Evolutionary conservation across 1,284 basidiomycete species (phyloP).

Genomic region (Kalmanozyma brasiliensis): DNA sequence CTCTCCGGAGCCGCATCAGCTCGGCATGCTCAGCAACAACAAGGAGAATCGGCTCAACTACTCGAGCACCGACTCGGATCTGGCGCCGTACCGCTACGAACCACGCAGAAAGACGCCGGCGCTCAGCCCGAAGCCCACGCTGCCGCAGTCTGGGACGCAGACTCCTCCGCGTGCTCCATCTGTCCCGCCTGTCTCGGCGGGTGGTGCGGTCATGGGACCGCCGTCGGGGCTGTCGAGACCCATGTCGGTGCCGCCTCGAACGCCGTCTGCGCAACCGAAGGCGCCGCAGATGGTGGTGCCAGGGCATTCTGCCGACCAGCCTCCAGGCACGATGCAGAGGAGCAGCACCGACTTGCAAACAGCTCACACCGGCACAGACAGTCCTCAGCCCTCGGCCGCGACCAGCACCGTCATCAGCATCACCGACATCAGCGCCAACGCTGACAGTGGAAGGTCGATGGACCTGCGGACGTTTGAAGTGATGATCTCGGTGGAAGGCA

Average conservation of each 20-base stretch:
- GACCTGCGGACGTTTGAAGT: slow-evolving; percentile 57
- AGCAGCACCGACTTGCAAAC: slow-evolving; percentile 8
- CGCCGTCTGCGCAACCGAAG: slow-evolving; percentile 31
- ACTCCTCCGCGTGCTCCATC: slow-evolving; percentile 41
- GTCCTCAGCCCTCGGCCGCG: neutral
- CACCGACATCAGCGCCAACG: slow-evolving; percentile 59
- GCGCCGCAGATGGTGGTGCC: slow-evolving; percentile 27
- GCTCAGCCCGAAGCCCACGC: slow-evolving; percentile 2
- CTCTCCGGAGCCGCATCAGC: slow-evolving; percentile 33
- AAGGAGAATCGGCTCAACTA: slow-evolving; percentile 29
- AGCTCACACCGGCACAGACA: slow-evolving; percentile 10
- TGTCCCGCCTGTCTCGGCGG: slow-evolving; percentile 21
- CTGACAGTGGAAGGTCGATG: slow-evolving; percentile 44
- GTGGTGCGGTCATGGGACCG: slow-evolving; percentile 32
- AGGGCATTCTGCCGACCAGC: neutral
- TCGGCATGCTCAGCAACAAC: too few relatives aligned
- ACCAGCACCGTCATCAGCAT: slow-evolving; percentile 30
- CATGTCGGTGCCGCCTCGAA: slow-evolving; percentile 46
- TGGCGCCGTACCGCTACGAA: slow-evolving; percentile 25
- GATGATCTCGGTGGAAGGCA: slow-evolving; percentile 62
- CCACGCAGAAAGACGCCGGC: slow-evolving; percentile 37
- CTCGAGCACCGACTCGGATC: slow-evolving; percentile 26
- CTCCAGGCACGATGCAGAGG: slow-evolving; percentile 2
- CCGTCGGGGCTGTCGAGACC: slow-evolving; percentile 34
- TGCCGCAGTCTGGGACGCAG: slow-evolving; percentile 24